Evolutionary conservation across 768 basidiomycete species (phyloP).

Genomic region (Nevesoporus exiguus): DNA sequence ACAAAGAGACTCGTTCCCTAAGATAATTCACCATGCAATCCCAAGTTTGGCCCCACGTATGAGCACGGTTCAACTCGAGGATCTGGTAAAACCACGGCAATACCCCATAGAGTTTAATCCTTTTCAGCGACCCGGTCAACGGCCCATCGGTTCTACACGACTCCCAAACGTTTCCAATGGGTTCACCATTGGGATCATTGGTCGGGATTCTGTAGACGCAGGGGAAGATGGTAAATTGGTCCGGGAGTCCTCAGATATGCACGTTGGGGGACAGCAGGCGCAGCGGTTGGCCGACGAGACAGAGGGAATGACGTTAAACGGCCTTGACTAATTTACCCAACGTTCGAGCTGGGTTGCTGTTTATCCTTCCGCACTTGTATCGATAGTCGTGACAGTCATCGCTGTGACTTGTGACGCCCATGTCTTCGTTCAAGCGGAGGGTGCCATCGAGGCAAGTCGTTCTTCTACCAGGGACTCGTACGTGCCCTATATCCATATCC

Average conservation of each 20-base stretch:
- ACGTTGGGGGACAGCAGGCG: slow-evolving; percentile 2
- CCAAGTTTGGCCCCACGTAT: slow-evolving; percentile 25
- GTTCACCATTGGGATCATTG: slow-evolving; percentile 29
- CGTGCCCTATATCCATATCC: slow-evolving; percentile 53
- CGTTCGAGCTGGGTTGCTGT: not conserved
- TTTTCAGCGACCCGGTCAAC: slow-evolving; percentile 33
- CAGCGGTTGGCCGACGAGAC: slow-evolving; percentile 14
- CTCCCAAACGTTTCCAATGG: slow-evolving; percentile 33
- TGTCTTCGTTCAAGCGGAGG: slow-evolving; percentile 84
- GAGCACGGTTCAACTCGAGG: slow-evolving; percentile 19
- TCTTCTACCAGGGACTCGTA: slow-evolving; percentile 50
- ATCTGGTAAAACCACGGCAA: slow-evolving; percentile 24
- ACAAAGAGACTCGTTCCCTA: slow-evolving; percentile 28
- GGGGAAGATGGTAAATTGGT: not conserved
- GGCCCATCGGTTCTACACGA: slow-evolving; percentile 22
- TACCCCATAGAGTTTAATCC: slow-evolving; percentile 33
- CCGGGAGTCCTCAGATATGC: not conserved
- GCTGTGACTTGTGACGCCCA: slow-evolving; percentile 28
- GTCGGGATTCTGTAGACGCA: slow-evolving; percentile 11
- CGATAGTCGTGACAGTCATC: slow-evolving; percentile 1
- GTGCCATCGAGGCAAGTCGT: slow-evolving; percentile 41
- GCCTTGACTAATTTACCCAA: slow-evolving; percentile 23
- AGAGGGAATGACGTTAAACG: slow-evolving; percentile 23
- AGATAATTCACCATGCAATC: slow-evolving; percentile 27
- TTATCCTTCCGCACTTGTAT: not conserved